Evolutionary conservation across 352 stramenopile species (phyloP).

Genomic region (Phytophthora europaea): DNA sequence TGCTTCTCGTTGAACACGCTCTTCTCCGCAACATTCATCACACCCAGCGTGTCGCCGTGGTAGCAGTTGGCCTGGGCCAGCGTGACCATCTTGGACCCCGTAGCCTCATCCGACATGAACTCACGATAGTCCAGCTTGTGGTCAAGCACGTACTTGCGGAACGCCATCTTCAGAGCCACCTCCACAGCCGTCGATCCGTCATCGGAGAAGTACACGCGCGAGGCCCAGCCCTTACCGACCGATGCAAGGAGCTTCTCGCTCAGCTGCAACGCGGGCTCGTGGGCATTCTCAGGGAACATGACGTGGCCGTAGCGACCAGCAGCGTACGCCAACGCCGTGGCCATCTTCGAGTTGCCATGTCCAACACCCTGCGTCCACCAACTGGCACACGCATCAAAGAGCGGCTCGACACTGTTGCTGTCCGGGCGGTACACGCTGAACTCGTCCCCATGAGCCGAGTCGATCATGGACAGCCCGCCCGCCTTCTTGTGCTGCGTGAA

Average conservation of each 20-base stretch:
- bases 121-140: slow-evolving; percentile 70
- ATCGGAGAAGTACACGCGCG: slow-evolving; percentile 93
- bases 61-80: slow-evolving; percentile 93
- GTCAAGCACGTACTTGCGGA: slow-evolving; percentile 86
- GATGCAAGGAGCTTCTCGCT: slow-evolving; percentile 81
- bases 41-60: slow-evolving; percentile 92
- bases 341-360: slow-evolving; percentile 91
- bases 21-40: slow-evolving; percentile 93
- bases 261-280: slow-evolving; percentile 87
- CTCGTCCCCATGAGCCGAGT: slow-evolving; percentile 92
- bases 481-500: slow-evolving; percentile 94
- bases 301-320: slow-evolving; percentile 93
- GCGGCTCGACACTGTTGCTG: slow-evolving; percentile 65
- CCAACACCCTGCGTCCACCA: slow-evolving; percentile 95
- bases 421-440: slow-evolving; percentile 70
- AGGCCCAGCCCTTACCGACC: slow-evolving; percentile 87
- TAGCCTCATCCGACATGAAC: slow-evolving; percentile 41
- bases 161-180: slow-evolving; percentile 93
- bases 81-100: slow-evolving; percentile 70
- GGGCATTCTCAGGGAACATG: slow-evolving; percentile 93
- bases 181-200: slow-evolving; percentile 93
- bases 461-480: slow-evolving; percentile 85
- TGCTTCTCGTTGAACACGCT: slow-evolving; percentile 94
- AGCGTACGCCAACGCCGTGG: slow-evolving; percentile 88
- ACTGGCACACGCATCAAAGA: slow-evolving; percentile 92